These are phyloP conservation scores for Scenedesmus sp. DNA, from an alignment of 163 green algal species.

Conservation along the genomic window DNA sequence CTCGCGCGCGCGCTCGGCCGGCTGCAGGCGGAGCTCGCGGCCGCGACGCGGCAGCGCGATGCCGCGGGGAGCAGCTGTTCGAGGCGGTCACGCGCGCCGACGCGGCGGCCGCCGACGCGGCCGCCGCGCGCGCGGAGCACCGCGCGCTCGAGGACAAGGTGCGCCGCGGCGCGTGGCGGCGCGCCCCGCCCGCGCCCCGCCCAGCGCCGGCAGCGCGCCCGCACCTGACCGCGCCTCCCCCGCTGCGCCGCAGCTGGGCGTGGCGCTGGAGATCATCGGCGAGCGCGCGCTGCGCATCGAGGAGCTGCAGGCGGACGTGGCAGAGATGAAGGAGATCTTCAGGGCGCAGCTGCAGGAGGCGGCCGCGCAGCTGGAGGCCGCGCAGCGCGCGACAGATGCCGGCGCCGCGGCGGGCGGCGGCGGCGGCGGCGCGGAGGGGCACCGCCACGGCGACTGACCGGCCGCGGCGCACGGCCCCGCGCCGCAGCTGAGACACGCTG, in stretches of 20 bases:
- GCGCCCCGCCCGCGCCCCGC: too few relatives aligned
- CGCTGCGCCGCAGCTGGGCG: conserved; percentile 61
- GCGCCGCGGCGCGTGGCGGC: too few relatives aligned
- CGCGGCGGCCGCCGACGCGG: conserved; percentile 21
- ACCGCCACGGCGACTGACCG: too few relatives aligned
- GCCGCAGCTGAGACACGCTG: too few relatives aligned
- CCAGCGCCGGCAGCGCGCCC: too few relatives aligned
- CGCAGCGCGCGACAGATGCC: too few relatives aligned
- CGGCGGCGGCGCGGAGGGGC: too few relatives aligned
- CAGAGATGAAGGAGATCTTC: conserved; percentile 87
- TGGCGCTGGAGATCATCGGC: conserved; percentile 79
- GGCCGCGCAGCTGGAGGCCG: conserved; percentile 55
- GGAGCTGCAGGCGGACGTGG: conserved; percentile 81
- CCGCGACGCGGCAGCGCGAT: conserved; percentile 27
- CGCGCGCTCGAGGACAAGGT: conserved; percentile 33
- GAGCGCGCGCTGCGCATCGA: conserved; percentile 79
- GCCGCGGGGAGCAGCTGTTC: conserved; percentile 50
- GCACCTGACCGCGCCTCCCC: too few relatives aligned
- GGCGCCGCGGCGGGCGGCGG: too few relatives aligned
- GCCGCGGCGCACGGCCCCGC: too few relatives aligned
- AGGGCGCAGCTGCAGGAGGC: conserved; percentile 71
- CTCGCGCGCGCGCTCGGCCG: conserved; percentile 15
- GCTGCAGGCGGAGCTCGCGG: conserved; percentile 22
- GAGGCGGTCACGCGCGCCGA: conserved; percentile 48
- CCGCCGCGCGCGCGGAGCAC: conserved; percentile 40